Evolutionary conservation across 2,329 filamentous ascomycete genomes (phyloP), one percentile per base, ranked within the genome.

Genomic region (Berkeleyomyces basicola): DNA sequence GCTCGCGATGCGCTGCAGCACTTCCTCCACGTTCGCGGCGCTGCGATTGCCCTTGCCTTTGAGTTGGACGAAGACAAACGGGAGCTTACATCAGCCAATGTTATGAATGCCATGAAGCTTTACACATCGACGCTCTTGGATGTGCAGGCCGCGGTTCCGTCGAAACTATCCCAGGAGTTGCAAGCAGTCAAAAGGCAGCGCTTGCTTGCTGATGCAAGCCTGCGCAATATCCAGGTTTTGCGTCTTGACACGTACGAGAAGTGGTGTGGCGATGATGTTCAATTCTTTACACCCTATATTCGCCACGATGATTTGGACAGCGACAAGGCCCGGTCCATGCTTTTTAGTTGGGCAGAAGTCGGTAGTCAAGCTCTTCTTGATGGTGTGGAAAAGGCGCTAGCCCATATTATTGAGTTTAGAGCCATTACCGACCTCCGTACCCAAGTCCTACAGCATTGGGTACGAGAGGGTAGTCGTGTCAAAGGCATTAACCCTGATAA

Each of bases 241-340:
- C 82, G 87, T 43, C 75, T 96, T 36, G 90, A 96, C 69, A 74
- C 93, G 7, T 84, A 89, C 68, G 83, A 85, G 66, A 79, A 80
- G 23, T 95, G 90, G 87, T 87, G 93, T 66, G 81, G 87, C 16
- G 84, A 90, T 6, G 89, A 95, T 65, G 87, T 96, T 49, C 82
- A 82, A 57, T 87, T 86, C 67, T 96, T 95, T 70, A 92, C 85
- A 0, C 91, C 91, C 0, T 96, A 90, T 75, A 87, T 95, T 43
- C 84, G 88, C 39, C 85, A 95, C 68, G 88, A 91, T 67, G 87
- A 93, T 67, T 72, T 88, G 3, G 80, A 84, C 33, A 82, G 79
- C 23, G 73, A 76, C 33, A 79, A 83, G 65, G 81, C 82, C 0
- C 78, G 79, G 49, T 79, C 82, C 1, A 82, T 82, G 71, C 77